A percentile compares a stretch with the other conserved stretches of the same genome.
Conservation (phyloP, 306 rosid genomes). For the Glycyrrhiza uralensis region DNA sequence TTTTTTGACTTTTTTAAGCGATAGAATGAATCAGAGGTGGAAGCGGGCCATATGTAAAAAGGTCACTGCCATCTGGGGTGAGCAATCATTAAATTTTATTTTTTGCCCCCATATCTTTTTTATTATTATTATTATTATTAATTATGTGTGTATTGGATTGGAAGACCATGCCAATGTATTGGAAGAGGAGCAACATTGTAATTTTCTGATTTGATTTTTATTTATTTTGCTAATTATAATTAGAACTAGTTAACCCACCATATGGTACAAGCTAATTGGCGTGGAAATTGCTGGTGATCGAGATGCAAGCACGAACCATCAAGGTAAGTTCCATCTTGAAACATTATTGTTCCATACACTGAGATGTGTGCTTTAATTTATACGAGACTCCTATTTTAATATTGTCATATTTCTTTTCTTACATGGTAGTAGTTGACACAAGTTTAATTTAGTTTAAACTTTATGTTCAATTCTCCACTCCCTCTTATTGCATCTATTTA, state of each 20-base stretch:
- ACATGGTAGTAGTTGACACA: too few relatives aligned
- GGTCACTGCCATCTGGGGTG: slow-evolving; percentile 26
- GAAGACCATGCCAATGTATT: background rate
- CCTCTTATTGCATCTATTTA: too few relatives aligned
- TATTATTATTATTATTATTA: too few relatives aligned
- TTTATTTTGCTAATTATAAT: background rate
- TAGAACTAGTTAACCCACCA: background rate
- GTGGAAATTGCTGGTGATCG: background rate
- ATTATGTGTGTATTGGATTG: background rate
- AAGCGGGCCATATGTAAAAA: slow-evolving; percentile 36
- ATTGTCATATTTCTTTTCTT: too few relatives aligned
- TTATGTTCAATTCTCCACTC: too few relatives aligned
- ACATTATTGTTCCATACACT: background rate
- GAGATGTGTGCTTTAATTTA: background rate
- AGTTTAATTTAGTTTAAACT: too few relatives aligned
- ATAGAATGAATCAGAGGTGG: slow-evolving; percentile 20
- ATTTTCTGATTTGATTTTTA: background rate
- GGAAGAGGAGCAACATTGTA: background rate
- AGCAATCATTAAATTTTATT: slow-evolving; percentile 22
- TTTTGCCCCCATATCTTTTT: background rate
- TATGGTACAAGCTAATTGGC: background rate
- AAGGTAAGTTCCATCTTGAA: slow-evolving; percentile 17
- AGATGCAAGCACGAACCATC: background rate
- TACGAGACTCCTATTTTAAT: too few relatives aligned
- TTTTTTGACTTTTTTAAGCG: slow-evolving; percentile 12